These are phyloP conservation scores for Oemleria cerasiformis DNA, from an alignment of 306 rosid genomes.

Conservation along the genomic window DNA sequence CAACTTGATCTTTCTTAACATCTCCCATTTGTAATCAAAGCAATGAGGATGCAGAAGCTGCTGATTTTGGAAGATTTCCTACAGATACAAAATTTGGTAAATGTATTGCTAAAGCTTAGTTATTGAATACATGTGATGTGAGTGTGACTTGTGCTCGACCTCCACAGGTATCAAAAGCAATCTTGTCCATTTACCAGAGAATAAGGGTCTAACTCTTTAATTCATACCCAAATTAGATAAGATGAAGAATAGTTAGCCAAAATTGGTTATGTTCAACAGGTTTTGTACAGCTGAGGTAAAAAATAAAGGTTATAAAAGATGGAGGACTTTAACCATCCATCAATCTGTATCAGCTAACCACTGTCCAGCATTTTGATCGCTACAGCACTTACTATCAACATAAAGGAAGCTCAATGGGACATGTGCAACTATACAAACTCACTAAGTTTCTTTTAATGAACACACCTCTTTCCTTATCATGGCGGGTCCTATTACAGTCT, in stretches of 20 bases:
- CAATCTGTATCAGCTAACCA: neutral
- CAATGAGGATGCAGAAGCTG: neutral
- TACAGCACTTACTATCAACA: neutral
- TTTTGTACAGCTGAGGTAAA: too few species aligned
- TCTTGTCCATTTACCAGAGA: neutral
- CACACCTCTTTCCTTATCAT: neutral
- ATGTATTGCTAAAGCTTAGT: neutral
- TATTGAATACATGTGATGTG: neutral
- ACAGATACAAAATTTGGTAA: neutral
- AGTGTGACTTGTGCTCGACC: neutral
- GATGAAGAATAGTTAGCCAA: neutral
- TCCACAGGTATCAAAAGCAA: neutral
- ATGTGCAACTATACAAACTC: neutral
- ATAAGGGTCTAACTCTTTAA: neutral
- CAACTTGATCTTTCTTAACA: neutral
- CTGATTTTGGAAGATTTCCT: neutral
- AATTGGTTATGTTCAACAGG: too few species aligned
- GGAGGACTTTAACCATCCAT: neutral
- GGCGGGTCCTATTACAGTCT: too few species aligned
- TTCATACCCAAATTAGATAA: neutral
- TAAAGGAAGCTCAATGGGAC: neutral
- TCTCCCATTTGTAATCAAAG: neutral
- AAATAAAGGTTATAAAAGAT: too few species aligned
- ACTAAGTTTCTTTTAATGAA: neutral
- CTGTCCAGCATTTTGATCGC: neutral